These are phyloP conservation scores for Claviceps sp. DNA, from an alignment of 2,329 filamentous ascomycete genomes.

Conservation along the genomic window DNA sequence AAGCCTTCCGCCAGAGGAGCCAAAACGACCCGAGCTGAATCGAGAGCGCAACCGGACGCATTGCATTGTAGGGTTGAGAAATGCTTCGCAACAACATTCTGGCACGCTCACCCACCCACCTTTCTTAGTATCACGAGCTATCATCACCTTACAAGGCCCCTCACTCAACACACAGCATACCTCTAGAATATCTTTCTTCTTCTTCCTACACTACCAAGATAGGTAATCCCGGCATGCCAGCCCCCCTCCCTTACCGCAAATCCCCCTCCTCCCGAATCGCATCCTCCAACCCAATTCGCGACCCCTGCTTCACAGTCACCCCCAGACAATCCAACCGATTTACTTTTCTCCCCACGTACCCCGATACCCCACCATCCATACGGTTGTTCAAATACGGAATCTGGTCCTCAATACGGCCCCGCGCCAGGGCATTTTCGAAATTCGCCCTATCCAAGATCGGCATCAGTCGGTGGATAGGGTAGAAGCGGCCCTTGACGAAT, in stretches of 20 bases:
- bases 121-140: too few relatives aligned
- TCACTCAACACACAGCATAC: too few relatives aligned
- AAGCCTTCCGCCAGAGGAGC: too few relatives aligned
- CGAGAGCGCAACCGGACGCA: too few relatives aligned
- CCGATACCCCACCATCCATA: slow-evolving; percentile 25
- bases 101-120: too few relatives aligned
- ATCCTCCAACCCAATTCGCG: slow-evolving; percentile 21
- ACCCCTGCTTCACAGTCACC: slow-evolving; percentile 24
- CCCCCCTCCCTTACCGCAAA: not conserved
- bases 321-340: slow-evolving; percentile 31
- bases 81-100: too few relatives aligned
- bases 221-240: not conserved
- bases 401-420: slow-evolving; percentile 29
- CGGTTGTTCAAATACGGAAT: slow-evolving; percentile 40
- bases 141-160: too few relatives aligned
- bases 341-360: slow-evolving; percentile 27
- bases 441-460: slow-evolving; percentile 30
- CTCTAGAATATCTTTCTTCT: too few relatives aligned
- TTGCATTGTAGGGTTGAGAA: too few relatives aligned
- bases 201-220: too few relatives aligned
- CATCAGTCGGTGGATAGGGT: slow-evolving; percentile 40
- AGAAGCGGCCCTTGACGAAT: slow-evolving; percentile 42
- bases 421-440: slow-evolving; percentile 23
- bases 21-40: too few relatives aligned
- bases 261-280: slow-evolving; percentile 22